Evolutionary conservation across 345 rosid species (phyloP).

Genomic region (Excoecaria agallocha): DNA sequence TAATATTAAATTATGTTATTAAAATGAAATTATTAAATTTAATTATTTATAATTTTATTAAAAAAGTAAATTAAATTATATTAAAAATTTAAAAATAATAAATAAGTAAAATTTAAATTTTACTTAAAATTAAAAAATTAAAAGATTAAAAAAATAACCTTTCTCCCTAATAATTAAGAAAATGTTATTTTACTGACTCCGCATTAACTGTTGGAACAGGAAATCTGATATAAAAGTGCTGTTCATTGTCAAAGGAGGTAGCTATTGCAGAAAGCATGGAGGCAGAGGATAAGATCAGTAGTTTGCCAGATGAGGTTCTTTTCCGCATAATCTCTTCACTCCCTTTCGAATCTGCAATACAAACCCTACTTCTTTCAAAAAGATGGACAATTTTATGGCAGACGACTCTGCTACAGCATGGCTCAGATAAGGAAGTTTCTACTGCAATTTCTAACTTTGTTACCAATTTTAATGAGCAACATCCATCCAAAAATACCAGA

Average conservation of each 20-base stretch:
- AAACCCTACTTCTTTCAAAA: conserved; percentile 47
- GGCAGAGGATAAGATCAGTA: conserved; percentile 38
- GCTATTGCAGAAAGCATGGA: conserved; percentile 3
- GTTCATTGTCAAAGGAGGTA: no score
- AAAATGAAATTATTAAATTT: no score
- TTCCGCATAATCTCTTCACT: conserved; percentile 48
- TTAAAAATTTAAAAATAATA: no score
- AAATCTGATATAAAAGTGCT: neutral
- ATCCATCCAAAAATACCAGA: conserved; percentile 44
- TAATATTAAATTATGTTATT: no score
- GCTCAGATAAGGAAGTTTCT: conserved; percentile 37
- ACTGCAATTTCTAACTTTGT: conserved; percentile 40
- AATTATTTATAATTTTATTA: no score
- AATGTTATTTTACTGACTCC: neutral
- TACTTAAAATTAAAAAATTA: no score
- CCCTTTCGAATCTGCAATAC: conserved; percentile 60
- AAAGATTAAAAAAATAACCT: no score
- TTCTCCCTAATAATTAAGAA: neutral
- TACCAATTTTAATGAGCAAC: conserved; percentile 41
- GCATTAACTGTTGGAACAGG: neutral
- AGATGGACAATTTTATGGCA: conserved; percentile 52
- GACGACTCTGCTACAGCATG: conserved; percentile 41
- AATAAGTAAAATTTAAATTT: no score
- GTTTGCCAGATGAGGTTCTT: conserved; percentile 56
- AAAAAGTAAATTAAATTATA: no score